Evolutionary conservation across 441 rosid species (phyloP), one percentile per base, ranked within the genome.

Genomic region (Gossypium gossypioides): DNA sequence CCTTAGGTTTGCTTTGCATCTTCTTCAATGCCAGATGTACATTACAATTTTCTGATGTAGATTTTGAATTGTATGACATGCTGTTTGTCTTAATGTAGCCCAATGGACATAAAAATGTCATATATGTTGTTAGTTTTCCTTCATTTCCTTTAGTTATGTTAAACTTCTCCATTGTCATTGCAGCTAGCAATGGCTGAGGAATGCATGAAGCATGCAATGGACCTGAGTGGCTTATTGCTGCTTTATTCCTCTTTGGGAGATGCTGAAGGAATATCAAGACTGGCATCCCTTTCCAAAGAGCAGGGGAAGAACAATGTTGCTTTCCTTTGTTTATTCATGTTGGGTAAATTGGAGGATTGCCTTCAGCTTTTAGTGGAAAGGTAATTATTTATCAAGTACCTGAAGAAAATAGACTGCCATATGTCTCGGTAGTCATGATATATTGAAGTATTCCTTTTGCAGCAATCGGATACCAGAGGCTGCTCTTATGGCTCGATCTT

Each of bases 401-500:
- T 76, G 67, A 69, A 46, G 9, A 12, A 73, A 65, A 73, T 6
- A 61, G 37, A 61, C 55, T 67, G n/a, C 29, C 12, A 29, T 73
- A 74, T 16, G 51, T 72, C 44, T 74, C 60, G 32, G 34, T 46
- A 37, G 63, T 57, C 46, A 19, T 58, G 8, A 68, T 79, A 24
- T 76, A 54, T 65, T 78, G 69, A 84, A 75, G 52, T 68, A 64
- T 78, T 80, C 77, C 73, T 75, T 66, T 76, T 73, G 77, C 86
- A 96, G 99, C 81, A 93, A 91, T 84, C 96, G 99, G 78, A 87
- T 96, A 84, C 99, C 99, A 56, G 99, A 96, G 84, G 99, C 99
- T 76, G 97, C 97, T 75, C 82, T 93, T 80, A 88, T 96, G 96
- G 98, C 98, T 42, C 84, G 99, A 72, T 96, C 98, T 3, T 96